Conservation (phyloP, 106 monocot species). For the Allium sativum region DNA sequence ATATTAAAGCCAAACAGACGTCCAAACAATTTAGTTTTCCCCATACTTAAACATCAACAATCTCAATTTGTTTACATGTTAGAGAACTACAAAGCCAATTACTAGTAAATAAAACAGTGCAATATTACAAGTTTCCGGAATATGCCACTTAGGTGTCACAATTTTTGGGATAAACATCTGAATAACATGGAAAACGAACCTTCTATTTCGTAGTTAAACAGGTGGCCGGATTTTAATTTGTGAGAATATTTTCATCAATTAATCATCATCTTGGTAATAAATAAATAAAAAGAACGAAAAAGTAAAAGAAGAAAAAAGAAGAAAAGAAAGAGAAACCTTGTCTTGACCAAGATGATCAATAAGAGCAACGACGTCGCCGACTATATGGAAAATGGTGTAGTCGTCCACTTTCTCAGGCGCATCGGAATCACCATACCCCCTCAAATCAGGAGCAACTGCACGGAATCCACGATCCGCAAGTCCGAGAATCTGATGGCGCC, state of each 20-base stretch:
- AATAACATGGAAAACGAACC: conserved; percentile 32
- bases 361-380: conserved; percentile 42
- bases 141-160: conserved; percentile 23
- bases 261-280: conserved; percentile 19
- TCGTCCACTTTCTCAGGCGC: conserved; percentile 28
- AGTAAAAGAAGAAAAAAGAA: neutral
- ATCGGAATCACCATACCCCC: conserved; percentile 65
- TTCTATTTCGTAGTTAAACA: conserved; percentile 66
- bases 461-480: conserved; percentile 41
- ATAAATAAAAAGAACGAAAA: neutral
- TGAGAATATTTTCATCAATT: no score
- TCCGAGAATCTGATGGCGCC: conserved; percentile 49
- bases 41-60: no score
- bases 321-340: neutral
- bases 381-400: conserved; percentile 27
- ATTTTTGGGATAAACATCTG: conserved; percentile 44
- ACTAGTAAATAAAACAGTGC: no score
- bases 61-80: no score
- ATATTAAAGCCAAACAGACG: no score
- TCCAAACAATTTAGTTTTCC: no score
- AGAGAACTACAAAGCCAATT: no score
- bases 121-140: no score
- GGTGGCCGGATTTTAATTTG: neutral
- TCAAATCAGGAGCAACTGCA: conserved; percentile 41
- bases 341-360: conserved; percentile 25